Base-by-base conservation (phyloP, 108 stramenopile genomes). In the Pseudonitzschia multiseries region DNA sequence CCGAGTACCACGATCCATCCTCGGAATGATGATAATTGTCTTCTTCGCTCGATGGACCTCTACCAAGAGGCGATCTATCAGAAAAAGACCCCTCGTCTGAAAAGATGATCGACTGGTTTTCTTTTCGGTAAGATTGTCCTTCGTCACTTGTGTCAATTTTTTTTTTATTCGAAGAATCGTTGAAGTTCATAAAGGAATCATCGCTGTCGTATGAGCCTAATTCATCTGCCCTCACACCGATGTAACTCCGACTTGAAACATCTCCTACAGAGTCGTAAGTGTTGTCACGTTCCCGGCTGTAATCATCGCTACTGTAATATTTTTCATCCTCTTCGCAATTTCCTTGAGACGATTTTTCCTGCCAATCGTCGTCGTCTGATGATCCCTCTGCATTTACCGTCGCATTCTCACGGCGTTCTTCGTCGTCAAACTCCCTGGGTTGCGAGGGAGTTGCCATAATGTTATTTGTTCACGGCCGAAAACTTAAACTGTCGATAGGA, bases 101-200 rank as follows among this genome's bases (percentile, higher is more conserved):
- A 52, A 52, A 5, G 68, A 69, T 8, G 29, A 50, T 62, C 65
- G 54, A 28, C 66, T 65, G 18, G 36, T 36, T 2, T 36, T 36
- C 36, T 6, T 12, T 43, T 56, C 41, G 10, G 41, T 68, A 77
- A 51, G 79, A 81, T 42, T 77, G 71, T 20, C 69, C 76, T 3
- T 33, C 43, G 10, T 57, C 52, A 31, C 61, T 70, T 26, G 56
- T 43, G 18, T 61, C 46, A 32, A 63, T 61, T 13, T 54, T 54
- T 54, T 54, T 8, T 15, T 26, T 36, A 36, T 2, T 5, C 2
- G 36, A 36, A 36, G 6, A 5, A 36, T 36, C 36, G 36, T 36
- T 36, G 4, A 36, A 36, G 6, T 36, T 6, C 36, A 5, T 36
- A 5, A 36, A 36, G 2, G 36, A 36, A 36, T 36, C 36, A 36